Percentiles rank a stretch among this genome's conserved stretches.
These are phyloP conservation scores for Ceratocystis diversiconidia DNA, from an alignment of 2,329 filamentous ascomycete species.

Conservation along the genomic window DNA sequence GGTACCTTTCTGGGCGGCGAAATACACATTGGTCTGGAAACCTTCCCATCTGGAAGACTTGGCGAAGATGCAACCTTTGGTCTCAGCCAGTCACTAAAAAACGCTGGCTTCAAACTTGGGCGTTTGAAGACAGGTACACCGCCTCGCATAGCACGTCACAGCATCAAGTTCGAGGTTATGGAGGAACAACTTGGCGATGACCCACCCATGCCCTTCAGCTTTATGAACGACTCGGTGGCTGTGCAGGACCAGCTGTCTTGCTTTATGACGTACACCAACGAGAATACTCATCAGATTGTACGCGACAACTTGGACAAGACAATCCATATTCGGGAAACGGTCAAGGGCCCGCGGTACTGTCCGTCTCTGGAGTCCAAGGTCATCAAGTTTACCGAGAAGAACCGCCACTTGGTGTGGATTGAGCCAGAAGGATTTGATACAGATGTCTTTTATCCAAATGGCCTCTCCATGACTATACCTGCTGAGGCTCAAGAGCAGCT, in stretches of 20 bases:
- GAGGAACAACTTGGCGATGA: slow-evolving; percentile 69
- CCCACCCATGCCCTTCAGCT: slow-evolving; percentile 81
- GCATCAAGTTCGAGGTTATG: slow-evolving; percentile 63
- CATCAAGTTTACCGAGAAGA: slow-evolving; percentile 69
- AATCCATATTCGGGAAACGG: slow-evolving; percentile 88
- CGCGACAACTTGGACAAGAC: slow-evolving; percentile 86
- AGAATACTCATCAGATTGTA: slow-evolving; percentile 67
- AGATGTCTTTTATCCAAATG: slow-evolving; percentile 87
- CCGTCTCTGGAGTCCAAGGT: slow-evolving; percentile 92
- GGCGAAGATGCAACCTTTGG: slow-evolving; percentile 89
- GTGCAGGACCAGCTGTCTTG: slow-evolving; percentile 76
- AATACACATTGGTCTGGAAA: slow-evolving; percentile 83
- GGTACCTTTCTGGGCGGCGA: slow-evolving; percentile 92
- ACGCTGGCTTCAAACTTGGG: slow-evolving; percentile 79
- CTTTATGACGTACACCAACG: slow-evolving; percentile 76
- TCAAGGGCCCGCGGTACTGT: slow-evolving; percentile 89
- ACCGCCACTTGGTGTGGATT: slow-evolving; percentile 82
- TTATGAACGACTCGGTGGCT: slow-evolving; percentile 62
- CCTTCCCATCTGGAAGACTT: slow-evolving; percentile 76
- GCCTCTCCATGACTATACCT: slow-evolving; percentile 92
- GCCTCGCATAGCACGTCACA: slow-evolving; percentile 65
- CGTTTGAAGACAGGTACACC: slow-evolving; percentile 93
- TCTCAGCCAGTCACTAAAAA: slow-evolving; percentile 74
- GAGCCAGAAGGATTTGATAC: slow-evolving; percentile 91
- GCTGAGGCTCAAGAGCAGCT: slow-evolving; percentile 72